A percentile compares a stretch with the other conserved stretches of the same genome.
Conservation (phyloP, 2,329 filamentous ascomycete genomes). For the Fusarium pseudoanthophilum region DNA sequence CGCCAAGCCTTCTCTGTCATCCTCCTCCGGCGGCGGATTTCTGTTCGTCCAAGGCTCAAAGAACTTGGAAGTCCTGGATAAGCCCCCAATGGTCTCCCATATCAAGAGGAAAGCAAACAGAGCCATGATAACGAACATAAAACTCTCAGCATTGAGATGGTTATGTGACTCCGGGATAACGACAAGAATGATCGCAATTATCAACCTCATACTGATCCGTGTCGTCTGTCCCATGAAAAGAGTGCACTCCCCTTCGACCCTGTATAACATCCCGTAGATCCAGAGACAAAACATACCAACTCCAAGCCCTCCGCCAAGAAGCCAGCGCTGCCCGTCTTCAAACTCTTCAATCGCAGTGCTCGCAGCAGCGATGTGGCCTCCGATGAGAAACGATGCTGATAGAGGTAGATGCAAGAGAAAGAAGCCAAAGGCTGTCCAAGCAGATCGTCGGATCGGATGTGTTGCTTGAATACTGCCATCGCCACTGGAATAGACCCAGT, state of each 20-base stretch:
- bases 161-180: conserved; percentile 51
- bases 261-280: conserved; percentile 55
- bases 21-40: conserved; percentile 43
- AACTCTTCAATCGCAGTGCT: conserved; percentile 53
- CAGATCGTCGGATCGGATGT: conserved; percentile 58
- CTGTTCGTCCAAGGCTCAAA: conserved; percentile 50
- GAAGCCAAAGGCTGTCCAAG: conserved; percentile 58
- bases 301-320: conserved; percentile 58
- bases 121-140: conserved; percentile 56
- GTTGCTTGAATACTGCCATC: conserved; percentile 57
- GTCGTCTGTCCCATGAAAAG: conserved; percentile 50
- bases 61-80: conserved; percentile 45
- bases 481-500: conserved; percentile 61
- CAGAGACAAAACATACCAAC: conserved; percentile 58
- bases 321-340: conserved; percentile 57
- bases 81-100: conserved; percentile 56
- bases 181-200: conserved; percentile 47
- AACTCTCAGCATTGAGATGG: conserved; percentile 46
- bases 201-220: conserved; percentile 51
- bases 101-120: conserved; percentile 55
- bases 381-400: conserved; percentile 58
- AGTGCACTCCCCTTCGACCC: conserved; percentile 50
- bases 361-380: conserved; percentile 57
- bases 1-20: conserved; percentile 33
- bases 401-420: conserved; percentile 58